phyloP scores from a whole-genome alignment of 257 asterid genomes.

The Petunia axillaris region DNA sequence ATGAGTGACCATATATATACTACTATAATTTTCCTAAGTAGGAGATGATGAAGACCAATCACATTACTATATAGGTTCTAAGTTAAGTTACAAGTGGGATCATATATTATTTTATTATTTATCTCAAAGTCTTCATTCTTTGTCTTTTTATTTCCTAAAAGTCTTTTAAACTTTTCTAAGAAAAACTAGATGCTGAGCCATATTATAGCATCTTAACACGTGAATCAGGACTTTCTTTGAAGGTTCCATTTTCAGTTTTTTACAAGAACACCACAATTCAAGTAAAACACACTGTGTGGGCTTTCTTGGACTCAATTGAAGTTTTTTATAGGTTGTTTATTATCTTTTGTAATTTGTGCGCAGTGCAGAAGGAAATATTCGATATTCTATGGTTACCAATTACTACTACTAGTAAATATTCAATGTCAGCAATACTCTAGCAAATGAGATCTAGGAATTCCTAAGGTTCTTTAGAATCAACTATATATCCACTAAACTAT shows the following conservation, averaged over 20 bases:
- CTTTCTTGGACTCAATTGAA: background rate
- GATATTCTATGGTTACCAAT: background rate
- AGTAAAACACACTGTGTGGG: background rate
- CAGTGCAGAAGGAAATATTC: constrained; percentile 30
- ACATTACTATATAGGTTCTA: no score
- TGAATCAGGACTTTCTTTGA: constrained; percentile 40
- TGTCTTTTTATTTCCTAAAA: background rate
- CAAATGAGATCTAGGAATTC: constrained; percentile 38
- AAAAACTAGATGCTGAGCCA: constrained; percentile 25
- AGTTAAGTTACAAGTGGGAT: no score
- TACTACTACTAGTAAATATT: constrained; percentile 9
- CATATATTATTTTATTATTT: no score
- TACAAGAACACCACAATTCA: background rate
- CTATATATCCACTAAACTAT: constrained; percentile 33
- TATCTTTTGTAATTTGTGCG: constrained; percentile 26
- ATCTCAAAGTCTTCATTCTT: no score
- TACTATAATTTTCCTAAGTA: no score
- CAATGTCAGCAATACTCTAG: constrained; percentile 16
- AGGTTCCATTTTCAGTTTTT: constrained; percentile 41
- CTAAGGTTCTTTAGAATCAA: constrained; percentile 31
- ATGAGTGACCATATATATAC: no score
- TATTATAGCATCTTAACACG: constrained; percentile 51
- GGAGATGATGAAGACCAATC: no score
- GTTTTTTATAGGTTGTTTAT: background rate
- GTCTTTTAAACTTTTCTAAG: background rate